Evolutionary conservation across 805 yeast genomes (phyloP).

Genomic region (Phaffomyces thermotolerans): DNA sequence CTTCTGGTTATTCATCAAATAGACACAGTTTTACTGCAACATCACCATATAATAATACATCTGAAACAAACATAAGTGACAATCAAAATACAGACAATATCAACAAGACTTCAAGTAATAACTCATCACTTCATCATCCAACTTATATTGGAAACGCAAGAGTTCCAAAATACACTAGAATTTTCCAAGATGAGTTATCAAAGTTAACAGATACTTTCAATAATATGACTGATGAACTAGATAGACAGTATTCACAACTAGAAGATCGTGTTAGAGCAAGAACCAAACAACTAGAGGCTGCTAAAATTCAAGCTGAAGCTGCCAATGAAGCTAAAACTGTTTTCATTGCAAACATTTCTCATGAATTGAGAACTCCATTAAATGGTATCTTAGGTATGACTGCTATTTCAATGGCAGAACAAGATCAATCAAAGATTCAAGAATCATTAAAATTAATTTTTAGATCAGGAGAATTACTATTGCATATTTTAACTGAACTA

Average conservation of each 20-base stretch:
- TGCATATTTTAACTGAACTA: conserved; percentile 85
- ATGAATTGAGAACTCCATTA: conserved; percentile 89
- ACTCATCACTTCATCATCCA: conserved; percentile 14
- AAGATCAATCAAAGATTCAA: conserved; percentile 57
- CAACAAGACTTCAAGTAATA: background rate
- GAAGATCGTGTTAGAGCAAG: conserved; percentile 86
- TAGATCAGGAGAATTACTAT: conserved; percentile 82
- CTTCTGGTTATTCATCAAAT: conserved; percentile 7
- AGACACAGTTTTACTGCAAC: conserved; percentile 7
- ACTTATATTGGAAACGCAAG: conserved; percentile 32
- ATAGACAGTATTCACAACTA: conserved; percentile 71
- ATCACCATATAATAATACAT: conserved; percentile 2
- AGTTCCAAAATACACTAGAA: conserved; percentile 40
- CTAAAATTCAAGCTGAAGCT: conserved; percentile 82
- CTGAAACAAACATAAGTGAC: background rate
- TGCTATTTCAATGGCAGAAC: conserved; percentile 85
- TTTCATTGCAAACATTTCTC: conserved; percentile 86
- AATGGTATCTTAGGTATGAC: conserved; percentile 97
- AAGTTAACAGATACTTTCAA: conserved; percentile 86
- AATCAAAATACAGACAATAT: background rate
- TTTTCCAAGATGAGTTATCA: conserved; percentile 77
- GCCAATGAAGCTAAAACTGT: conserved; percentile 97
- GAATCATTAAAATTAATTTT: conserved; percentile 75
- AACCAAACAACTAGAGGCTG: conserved; percentile 82
- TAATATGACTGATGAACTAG: conserved; percentile 83